Percentiles rank a stretch among this genome's conserved stretches.
phyloP scores from a whole-genome alignment of 2,329 filamentous ascomycete genomes.

The Fusarium denticulatum region DNA sequence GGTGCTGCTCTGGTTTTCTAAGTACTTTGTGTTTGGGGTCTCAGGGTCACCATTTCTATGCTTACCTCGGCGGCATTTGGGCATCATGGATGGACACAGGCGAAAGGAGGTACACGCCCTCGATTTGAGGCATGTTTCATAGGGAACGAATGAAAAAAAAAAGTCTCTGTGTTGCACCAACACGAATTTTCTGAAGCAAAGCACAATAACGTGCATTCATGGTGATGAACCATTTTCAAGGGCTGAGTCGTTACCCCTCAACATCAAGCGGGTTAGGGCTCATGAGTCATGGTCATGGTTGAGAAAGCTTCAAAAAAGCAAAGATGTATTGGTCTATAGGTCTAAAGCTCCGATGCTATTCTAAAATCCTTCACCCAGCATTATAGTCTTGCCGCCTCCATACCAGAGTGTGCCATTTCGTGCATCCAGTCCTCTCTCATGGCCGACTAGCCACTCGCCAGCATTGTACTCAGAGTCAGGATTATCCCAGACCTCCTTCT shows the following conservation, averaged over 20 bases:
- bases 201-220: background rate
- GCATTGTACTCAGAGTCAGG: slow-evolving; percentile 57
- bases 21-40: slow-evolving; percentile 63
- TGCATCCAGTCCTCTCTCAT: slow-evolving; percentile 82
- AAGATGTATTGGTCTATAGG: slow-evolving; percentile 19
- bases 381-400: slow-evolving; percentile 79
- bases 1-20: slow-evolving; percentile 99
- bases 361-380: slow-evolving; percentile 69
- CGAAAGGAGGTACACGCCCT: slow-evolving; percentile 59
- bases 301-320: slow-evolving; percentile 11
- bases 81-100: slow-evolving; percentile 62
- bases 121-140: slow-evolving; percentile 55
- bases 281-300: slow-evolving; percentile 2
- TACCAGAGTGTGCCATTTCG: slow-evolving; percentile 86
- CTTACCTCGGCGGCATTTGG: slow-evolving; percentile 57
- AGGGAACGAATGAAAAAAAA: slow-evolving; percentile 55
- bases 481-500: slow-evolving; percentile 74
- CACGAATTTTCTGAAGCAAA: slow-evolving; percentile 23
- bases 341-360: slow-evolving; percentile 19
- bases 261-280: background rate
- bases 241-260: slow-evolving; percentile 12
- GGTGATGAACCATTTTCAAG: slow-evolving; percentile 5
- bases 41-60: slow-evolving; percentile 52
- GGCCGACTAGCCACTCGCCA: slow-evolving; percentile 87
- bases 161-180: slow-evolving; percentile 42